Evolutionary conservation across 2,329 filamentous ascomycete genomes (phyloP).

Genomic region (Fusarium irregulare): DNA sequence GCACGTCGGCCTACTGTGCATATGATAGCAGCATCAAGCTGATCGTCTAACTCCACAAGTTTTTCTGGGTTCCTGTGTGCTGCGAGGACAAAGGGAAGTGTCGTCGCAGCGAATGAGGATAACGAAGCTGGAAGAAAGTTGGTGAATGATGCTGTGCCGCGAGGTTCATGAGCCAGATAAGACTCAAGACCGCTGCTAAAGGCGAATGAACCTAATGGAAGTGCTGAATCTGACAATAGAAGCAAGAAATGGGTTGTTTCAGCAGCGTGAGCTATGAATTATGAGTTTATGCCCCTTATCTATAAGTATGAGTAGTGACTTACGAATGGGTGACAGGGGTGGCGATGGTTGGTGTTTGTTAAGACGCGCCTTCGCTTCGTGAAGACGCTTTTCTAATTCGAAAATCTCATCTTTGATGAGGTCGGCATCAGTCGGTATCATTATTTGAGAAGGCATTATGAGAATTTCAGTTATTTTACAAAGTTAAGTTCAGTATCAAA

Average conservation of each 20-base stretch:
- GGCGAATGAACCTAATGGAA: slow-evolving; percentile 87
- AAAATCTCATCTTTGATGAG: slow-evolving; percentile 66
- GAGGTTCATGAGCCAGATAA: slow-evolving; percentile 75
- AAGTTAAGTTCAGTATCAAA: slow-evolving; percentile 23
- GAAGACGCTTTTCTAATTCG: slow-evolving; percentile 66
- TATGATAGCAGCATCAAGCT: slow-evolving; percentile 78
- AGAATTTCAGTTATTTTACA: slow-evolving; percentile 11
- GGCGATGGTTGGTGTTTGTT: slow-evolving; percentile 42
- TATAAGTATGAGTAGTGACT: slow-evolving; percentile 13
- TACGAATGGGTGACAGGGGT: slow-evolving; percentile 33
- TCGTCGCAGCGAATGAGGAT: slow-evolving; percentile 75
- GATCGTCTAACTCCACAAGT: slow-evolving; percentile 74
- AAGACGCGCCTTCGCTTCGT: slow-evolving; percentile 58
- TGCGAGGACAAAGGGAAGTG: slow-evolving; percentile 79
- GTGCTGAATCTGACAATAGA: slow-evolving; percentile 82
- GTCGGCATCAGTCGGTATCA: slow-evolving; percentile 37
- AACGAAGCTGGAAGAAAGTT: slow-evolving; percentile 78
- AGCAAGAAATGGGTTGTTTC: slow-evolving; percentile 72
- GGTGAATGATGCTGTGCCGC: slow-evolving; percentile 61
- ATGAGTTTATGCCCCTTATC: slow-evolving; percentile 15
- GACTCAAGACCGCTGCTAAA: slow-evolving; percentile 87
- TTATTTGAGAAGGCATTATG: slow-evolving; percentile 44
- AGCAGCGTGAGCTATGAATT: slow-evolving; percentile 30
- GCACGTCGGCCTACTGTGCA: slow-evolving; percentile 84
- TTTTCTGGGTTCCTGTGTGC: slow-evolving; percentile 66